Conservation (phyloP, 352 stramenopile genomes). For the Phytophthora rubi region DNA sequence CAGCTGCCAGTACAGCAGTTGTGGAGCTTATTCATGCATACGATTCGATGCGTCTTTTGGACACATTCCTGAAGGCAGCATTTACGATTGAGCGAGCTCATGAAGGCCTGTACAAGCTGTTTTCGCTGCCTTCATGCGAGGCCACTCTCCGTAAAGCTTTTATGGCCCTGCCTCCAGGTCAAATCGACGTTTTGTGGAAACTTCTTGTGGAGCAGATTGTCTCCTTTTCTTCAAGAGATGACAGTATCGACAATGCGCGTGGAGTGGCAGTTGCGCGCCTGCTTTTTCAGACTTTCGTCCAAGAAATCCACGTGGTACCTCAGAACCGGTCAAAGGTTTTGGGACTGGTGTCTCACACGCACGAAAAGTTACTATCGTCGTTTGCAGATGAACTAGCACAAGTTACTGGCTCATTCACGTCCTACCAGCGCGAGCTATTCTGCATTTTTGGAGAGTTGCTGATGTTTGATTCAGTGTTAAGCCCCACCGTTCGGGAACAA, state of each 20-base stretch:
- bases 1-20: conserved; percentile 48
- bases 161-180: conserved; percentile 72
- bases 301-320: conserved; percentile 84
- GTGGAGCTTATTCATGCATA: conserved; percentile 74
- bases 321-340: conserved; percentile 74
- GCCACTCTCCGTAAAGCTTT: conserved; percentile 68
- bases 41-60: conserved; percentile 86
- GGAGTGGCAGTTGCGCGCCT: conserved; percentile 65
- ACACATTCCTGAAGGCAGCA: conserved; percentile 54
- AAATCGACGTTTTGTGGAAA: conserved; percentile 80
- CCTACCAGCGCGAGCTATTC: conserved; percentile 68
- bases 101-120: conserved; percentile 57
- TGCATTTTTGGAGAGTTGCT: conserved; percentile 80
- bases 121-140: conserved; percentile 53
- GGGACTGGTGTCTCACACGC: conserved; percentile 52
- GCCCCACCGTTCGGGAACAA: conserved; percentile 39
- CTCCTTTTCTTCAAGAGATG: conserved; percentile 22
- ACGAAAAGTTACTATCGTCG: conserved; percentile 59
- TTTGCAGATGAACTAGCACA: conserved; percentile 31
- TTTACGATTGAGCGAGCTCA: conserved; percentile 42
- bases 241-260: conserved; percentile 16
- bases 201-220: conserved; percentile 65
- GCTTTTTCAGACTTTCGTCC: conserved; percentile 77
- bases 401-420: conserved; percentile 29
- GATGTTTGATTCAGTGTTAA: conserved; percentile 69